phyloP scores from a whole-genome alignment of 176 grass and related monocot species.

The Eleusine indica region DNA sequence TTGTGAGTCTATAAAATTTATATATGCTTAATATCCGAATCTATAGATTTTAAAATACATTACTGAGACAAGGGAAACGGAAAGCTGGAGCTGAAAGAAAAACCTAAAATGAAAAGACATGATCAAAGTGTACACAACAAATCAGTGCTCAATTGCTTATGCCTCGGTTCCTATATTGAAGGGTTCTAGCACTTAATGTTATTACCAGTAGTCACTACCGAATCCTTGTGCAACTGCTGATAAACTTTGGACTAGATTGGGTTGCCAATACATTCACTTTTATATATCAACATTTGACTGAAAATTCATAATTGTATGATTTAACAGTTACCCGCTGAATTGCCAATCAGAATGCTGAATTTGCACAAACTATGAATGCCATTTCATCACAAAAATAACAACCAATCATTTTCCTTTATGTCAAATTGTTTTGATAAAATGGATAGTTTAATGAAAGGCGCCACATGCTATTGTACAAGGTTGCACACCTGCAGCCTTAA shows the following conservation, averaged over 20 bases:
- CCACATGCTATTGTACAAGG: neutral
- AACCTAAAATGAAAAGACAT: neutral
- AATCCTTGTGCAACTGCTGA: neutral
- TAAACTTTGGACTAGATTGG: neutral
- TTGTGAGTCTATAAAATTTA: neutral
- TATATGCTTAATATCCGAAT: constrained; percentile 13
- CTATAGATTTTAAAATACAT: neutral
- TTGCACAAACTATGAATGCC: neutral
- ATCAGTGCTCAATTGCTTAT: neutral
- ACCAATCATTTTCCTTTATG: neutral
- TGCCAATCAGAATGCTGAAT: neutral
- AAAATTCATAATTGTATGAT: neutral
- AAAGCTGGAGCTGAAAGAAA: neutral
- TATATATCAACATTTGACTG: neutral
- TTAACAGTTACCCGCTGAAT: neutral
- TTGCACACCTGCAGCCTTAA: constrained; percentile 89
- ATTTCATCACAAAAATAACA: neutral
- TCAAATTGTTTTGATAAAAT: neutral
- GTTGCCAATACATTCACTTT: neutral
- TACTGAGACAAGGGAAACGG: constrained; percentile 1
- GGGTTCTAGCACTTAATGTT: neutral
- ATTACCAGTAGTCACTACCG: neutral
- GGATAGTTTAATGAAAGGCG: neutral
- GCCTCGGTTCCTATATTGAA: neutral
- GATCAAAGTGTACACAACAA: neutral